Conservation (phyloP, 345 rosid species). For the Aquilaria yunnanensis region DNA sequence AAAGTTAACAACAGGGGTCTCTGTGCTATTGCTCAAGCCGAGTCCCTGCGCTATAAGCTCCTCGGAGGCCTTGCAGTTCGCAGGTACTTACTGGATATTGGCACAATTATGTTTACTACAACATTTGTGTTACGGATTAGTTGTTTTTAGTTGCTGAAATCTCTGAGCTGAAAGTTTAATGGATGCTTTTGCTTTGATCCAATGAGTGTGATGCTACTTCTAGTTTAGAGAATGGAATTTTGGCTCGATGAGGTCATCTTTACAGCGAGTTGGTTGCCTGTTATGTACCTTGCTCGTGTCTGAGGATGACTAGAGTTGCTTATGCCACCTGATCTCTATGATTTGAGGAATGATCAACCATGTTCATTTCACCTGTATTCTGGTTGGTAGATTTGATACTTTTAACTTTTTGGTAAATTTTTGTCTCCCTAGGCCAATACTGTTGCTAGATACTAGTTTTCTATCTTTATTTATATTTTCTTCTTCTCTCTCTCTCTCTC, state of each 20-base stretch:
- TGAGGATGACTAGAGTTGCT: slow-evolving; percentile 27
- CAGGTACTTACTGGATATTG: slow-evolving; percentile 26
- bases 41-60: slow-evolving; percentile 84
- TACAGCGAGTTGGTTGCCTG: slow-evolving; percentile 24
- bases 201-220: background rate
- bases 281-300: slow-evolving; percentile 23
- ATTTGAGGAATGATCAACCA: slow-evolving; percentile 1
- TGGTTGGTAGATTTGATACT: slow-evolving; percentile 23
- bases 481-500: too few relatives aligned
- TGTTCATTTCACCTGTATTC: slow-evolving; percentile 5
- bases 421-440: too few relatives aligned
- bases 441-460: too few relatives aligned
- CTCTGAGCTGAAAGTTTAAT: background rate
- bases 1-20: slow-evolving; percentile 74
- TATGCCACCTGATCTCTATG: slow-evolving; percentile 11
- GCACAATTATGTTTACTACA: background rate
- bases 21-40: slow-evolving; percentile 91
- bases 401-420: too few relatives aligned
- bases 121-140: background rate
- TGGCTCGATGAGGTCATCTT: slow-evolving; percentile 22
- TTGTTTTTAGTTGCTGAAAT: background rate
- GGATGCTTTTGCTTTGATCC: background rate
- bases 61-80: slow-evolving; percentile 92
- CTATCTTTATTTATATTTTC: too few relatives aligned
- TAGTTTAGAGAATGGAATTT: background rate